Percentiles rank a stretch among this genome's conserved stretches.
phyloP scores from a whole-genome alignment of 176 grass and related monocot species.

The Saccharum officinarum region DNA sequence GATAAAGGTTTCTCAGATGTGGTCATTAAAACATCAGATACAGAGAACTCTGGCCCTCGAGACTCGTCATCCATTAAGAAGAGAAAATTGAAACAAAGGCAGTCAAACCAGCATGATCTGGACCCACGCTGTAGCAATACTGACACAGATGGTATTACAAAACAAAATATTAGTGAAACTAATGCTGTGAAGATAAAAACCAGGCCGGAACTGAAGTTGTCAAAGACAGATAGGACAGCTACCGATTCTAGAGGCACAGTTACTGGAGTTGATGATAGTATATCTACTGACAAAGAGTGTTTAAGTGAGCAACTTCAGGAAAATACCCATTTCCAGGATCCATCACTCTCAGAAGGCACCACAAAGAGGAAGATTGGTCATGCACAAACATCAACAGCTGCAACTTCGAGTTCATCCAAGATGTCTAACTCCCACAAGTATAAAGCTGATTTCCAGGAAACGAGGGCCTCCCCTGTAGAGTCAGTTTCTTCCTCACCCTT shows the following conservation, averaged over 20 bases:
- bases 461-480: conserved; percentile 64
- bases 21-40: conserved; percentile 31
- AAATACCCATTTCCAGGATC: conserved; percentile 31
- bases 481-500: conserved; percentile 84
- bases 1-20: conserved; percentile 38
- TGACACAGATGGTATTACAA: conserved; percentile 24
- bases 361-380: conserved; percentile 29
- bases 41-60: conserved; percentile 31
- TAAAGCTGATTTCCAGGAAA: conserved; percentile 59
- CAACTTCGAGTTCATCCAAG: conserved; percentile 69
- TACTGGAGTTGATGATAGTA: conserved; percentile 22
- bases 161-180: conserved; percentile 44
- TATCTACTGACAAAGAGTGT: conserved; percentile 42
- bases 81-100: conserved; percentile 48
- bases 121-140: conserved; percentile 18
- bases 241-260: conserved; percentile 16
- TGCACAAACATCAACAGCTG: conserved; percentile 43
- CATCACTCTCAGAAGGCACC: conserved; percentile 39
- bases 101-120: conserved; percentile 26
- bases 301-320: conserved; percentile 27
- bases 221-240: conserved; percentile 31
- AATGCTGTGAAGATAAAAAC: conserved; percentile 44
- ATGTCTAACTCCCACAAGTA: conserved; percentile 55
- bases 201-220: conserved; percentile 38
- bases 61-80: conserved; percentile 42